Evolutionary conservation across 2,329 filamentous ascomycete species (phyloP), one percentile per base, ranked within the genome.

Genomic region (Fusarium illudens): DNA sequence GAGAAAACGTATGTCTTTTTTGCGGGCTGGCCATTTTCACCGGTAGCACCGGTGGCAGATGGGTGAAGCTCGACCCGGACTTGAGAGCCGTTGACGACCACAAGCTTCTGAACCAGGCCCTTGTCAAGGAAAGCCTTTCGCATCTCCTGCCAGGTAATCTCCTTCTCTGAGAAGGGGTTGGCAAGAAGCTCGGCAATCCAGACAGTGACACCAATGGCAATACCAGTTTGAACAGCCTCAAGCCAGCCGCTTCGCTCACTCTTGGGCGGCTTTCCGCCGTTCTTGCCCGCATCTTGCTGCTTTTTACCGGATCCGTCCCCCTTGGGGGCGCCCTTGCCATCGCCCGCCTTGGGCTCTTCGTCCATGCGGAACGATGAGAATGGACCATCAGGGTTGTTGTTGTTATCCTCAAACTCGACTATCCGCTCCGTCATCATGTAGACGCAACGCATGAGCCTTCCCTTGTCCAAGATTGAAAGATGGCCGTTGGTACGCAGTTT

Each of bases 91-190:
- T 90, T 87, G 72, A 94, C 89, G 53, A 97, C 87, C 32, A 97
- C 90, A 17, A 99, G 86, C 83, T 94, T 97, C 81, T 97, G 92
- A 19, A 99, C 94, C 22, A 99, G 86, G 8, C 96, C 96, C 84
- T 97, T 97, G 81, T 97, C 94, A 64, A 99, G 84, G 84, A 97
- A 98, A 30, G 93, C 96, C 72, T 89, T 94, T 67, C 92, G 86
- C 81, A 99, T 93, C 81, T 99, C 96, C 81, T 99, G 94, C 93
- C 94, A 99, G 58, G 96, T 98, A 62, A 99, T 97, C 77, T 99
- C 95, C 75, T 81, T 80, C 67, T 84, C 82, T 4, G 80, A 79
- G 66, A 83, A 81, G 25, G 83, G 70, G 67, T 80, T 80, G 70
- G 76, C 76, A 53, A 81, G 70, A 9, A 75, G 73, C 30, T 80